Conservation (phyloP, 805 yeast genomes). For the Jamesozyma piceae region DNA sequence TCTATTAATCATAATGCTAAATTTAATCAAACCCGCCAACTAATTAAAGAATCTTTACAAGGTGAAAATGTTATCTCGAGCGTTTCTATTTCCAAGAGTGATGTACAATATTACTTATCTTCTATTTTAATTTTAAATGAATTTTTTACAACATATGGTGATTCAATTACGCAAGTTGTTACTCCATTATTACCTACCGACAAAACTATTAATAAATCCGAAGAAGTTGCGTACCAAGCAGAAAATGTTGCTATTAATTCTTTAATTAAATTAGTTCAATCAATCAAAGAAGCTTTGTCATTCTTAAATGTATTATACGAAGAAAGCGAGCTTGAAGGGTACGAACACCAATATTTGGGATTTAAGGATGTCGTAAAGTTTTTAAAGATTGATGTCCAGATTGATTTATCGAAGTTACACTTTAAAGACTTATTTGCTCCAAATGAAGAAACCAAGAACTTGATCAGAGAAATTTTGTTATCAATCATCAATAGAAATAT, state of each 20-base stretch:
- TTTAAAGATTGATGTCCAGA: conserved; percentile 58
- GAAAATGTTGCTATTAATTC: conserved; percentile 85
- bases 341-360: conserved; percentile 30
- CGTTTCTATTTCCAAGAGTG: conserved; percentile 28
- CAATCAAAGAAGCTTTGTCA: conserved; percentile 83
- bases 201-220: conserved; percentile 30
- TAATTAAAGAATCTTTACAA: conserved; percentile 3
- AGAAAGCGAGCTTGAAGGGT: conserved; percentile 42
- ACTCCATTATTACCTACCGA: conserved; percentile 42
- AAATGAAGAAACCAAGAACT: conserved; percentile 39
- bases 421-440: conserved; percentile 77
- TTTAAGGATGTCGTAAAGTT: conserved; percentile 63
- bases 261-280: conserved; percentile 59
- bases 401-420: conserved; percentile 52
- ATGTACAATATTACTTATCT: conserved; percentile 61
- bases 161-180: conserved; percentile 26
- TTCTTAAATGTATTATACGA: conserved; percentile 75
- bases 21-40: conserved; percentile 4
- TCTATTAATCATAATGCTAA: conserved; percentile 22
- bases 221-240: conserved; percentile 72
- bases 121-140: conserved; percentile 61
- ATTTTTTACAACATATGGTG: conserved; percentile 58
- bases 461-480: conserved; percentile 78
- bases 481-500: conserved; percentile 85
- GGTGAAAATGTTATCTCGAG: conserved; percentile 16